Base-by-base conservation (phyloP, 495 filamentous ascomycete genomes). In the Glarea lozoyensis region DNA sequence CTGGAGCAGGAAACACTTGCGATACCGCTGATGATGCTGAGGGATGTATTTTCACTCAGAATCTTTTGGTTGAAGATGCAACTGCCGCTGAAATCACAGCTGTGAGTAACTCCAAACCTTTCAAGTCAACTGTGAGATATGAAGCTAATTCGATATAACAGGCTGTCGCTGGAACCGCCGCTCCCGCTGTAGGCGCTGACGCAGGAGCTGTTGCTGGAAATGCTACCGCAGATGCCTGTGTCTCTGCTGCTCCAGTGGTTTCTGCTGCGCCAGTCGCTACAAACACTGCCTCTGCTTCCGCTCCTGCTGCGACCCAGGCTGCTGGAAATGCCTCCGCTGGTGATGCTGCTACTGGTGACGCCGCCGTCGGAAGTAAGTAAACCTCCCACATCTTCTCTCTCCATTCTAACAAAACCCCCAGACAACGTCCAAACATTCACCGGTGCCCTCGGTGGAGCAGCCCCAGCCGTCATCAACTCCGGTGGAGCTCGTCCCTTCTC, bases 41-140 rank as follows among this genome's bases (percentile, higher is more conserved):
- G 4, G 79, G 79, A 15, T 83, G 79, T 63, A 83, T 83, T 49
- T 71, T 78, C 60, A 66, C 72, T 17, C 60, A 73, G 52, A 70
- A 74, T 48, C 71, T 81, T 2, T 58, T 80, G 12, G 74, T 78
- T 18, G 63, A 73, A 11, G 77, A 77, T 40, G 75, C 70, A 13
- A 67, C 70, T n/a, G 64, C 63, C 16, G 64, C 51, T 15, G 74
- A 81, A 49, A 78, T 81, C 46, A 45, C 52, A 23, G 67, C 69
- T 20, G n/a, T n/a, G n/a, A n/a, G n/a, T n/a, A n/a, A n/a, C n/a
- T n/a, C n/a, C n/a, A n/a, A n/a, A n/a, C n/a, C n/a, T n/a, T n/a
- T n/a, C n/a, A n/a, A n/a, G n/a, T n/a, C n/a, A n/a, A n/a, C n/a
- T n/a, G n/a, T n/a, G n/a, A n/a, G n/a, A n/a, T n/a, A n/a, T n/a